Conservation (phyloP, 768 basidiomycete genomes). For the Suillus variegatus region DNA sequence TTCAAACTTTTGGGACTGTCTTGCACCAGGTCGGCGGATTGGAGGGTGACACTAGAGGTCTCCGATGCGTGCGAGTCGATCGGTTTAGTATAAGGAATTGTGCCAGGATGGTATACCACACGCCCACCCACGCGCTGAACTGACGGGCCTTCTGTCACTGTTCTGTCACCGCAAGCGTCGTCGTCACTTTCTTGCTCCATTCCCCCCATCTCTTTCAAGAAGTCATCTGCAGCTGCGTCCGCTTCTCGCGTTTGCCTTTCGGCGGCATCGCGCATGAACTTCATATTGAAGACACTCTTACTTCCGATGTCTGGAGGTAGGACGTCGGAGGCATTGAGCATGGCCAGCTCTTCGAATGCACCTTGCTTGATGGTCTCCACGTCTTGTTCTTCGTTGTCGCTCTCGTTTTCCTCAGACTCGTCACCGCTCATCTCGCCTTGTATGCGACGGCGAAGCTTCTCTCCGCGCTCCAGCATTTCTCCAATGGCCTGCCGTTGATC, state of each 20-base stretch:
- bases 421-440: conserved; percentile 64
- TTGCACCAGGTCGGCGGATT: conserved; percentile 54
- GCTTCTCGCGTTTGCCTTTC: conserved; percentile 59
- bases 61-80: conserved; percentile 46
- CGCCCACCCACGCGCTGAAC: conserved; percentile 69
- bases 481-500: conserved; percentile 69
- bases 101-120: conserved; percentile 59
- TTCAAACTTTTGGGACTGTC: conserved; percentile 23
- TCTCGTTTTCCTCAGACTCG: conserved; percentile 47
- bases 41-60: conserved; percentile 69
- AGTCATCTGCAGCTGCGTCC: conserved; percentile 68
- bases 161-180: conserved; percentile 29
- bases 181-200: conserved; percentile 35
- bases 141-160: conserved; percentile 34
- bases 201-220: conserved; percentile 66
- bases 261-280: conserved; percentile 96
- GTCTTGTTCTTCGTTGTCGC: conserved; percentile 37
- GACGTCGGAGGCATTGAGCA: conserved; percentile 43
- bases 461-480: conserved; percentile 84
- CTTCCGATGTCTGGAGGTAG: conserved; percentile 34
- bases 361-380: conserved; percentile 54
- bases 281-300: conserved; percentile 90
- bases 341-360: conserved; percentile 78
- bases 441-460: conserved; percentile 77
- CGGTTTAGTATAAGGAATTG: conserved; percentile 20